phyloP scores from a whole-genome alignment of 2,329 filamentous ascomycete species.

The Ciborinia camelliae region DNA sequence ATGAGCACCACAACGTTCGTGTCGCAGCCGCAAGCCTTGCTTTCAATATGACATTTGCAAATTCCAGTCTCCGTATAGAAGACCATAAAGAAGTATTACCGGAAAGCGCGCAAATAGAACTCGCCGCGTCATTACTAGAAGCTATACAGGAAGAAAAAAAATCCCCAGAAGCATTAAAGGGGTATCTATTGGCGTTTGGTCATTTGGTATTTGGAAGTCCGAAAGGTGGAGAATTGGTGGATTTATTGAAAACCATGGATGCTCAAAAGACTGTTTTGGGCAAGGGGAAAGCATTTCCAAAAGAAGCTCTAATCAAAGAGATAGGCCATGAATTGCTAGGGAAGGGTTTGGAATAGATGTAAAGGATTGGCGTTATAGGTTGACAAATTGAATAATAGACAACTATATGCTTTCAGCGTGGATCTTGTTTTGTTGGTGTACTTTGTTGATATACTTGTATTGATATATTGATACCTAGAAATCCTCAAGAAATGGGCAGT shows the following conservation, averaged over 20 bases:
- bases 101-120: slow-evolving; percentile 72
- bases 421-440: too few relatives aligned
- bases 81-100: slow-evolving; percentile 56
- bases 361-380: not conserved
- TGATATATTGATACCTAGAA: not conserved
- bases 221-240: slow-evolving; percentile 69
- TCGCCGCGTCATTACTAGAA: slow-evolving; percentile 78
- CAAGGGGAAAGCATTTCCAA: slow-evolving; percentile 56
- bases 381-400: not conserved
- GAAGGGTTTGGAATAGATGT: slow-evolving; percentile 29
- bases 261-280: slow-evolving; percentile 60
- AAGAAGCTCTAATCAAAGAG: slow-evolving; percentile 55
- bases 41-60: slow-evolving; percentile 74
- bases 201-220: slow-evolving; percentile 70
- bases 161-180: slow-evolving; percentile 70
- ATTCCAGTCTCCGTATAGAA: slow-evolving; percentile 61
- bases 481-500: not conserved
- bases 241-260: slow-evolving; percentile 76
- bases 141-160: slow-evolving; percentile 57
- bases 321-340: slow-evolving; percentile 45
- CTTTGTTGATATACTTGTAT: not conserved
- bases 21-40: slow-evolving; percentile 79
- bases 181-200: slow-evolving; percentile 72
- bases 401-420: not conserved
- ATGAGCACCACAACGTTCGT: slow-evolving; percentile 67